Evolutionary conservation across 225 moss, liverwort and hornwort species (phyloP).

Genomic region (Sphagnum tenellum): DNA sequence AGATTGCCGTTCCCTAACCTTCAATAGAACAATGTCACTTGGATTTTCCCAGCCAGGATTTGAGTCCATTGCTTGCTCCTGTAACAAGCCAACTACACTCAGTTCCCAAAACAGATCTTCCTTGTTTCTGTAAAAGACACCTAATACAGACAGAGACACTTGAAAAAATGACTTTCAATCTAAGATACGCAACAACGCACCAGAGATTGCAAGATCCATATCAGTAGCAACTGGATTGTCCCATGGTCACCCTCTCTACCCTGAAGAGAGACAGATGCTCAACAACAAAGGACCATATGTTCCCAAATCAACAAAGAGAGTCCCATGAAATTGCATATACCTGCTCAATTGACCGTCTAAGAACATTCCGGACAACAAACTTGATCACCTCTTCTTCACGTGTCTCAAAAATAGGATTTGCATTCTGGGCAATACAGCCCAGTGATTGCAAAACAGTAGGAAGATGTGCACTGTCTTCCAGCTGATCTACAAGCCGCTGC

Average conservation of each 20-base stretch:
- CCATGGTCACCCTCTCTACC: no score
- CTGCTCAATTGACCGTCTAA: slow-evolving; percentile 65
- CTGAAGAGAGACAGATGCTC: no score
- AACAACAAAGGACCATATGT: no score
- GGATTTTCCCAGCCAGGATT: slow-evolving; percentile 52
- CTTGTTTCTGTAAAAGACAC: no score
- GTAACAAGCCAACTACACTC: slow-evolving; percentile 4
- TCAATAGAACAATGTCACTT: slow-evolving; percentile 78
- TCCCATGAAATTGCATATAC: slow-evolving; percentile 1
- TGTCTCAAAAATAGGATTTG: slow-evolving; percentile 94
- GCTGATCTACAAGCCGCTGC: slow-evolving; percentile 90
- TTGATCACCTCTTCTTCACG: slow-evolving; percentile 87
- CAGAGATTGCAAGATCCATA: no score
- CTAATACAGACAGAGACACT: no score
- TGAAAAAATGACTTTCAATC: no score
- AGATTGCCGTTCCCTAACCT: slow-evolving; percentile 30
- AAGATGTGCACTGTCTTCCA: slow-evolving; percentile 84
- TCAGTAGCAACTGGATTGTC: no score
- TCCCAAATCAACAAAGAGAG: no score
- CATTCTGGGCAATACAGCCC: slow-evolving; percentile 94
- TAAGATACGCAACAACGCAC: no score
- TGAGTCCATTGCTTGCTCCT: slow-evolving; percentile 60
- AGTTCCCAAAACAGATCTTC: no score
- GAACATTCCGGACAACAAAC: slow-evolving; percentile 81
- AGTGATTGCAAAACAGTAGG: slow-evolving; percentile 94